Evolutionary conservation across 495 filamentous ascomycete genomes (phyloP).

Genomic region (Pseudomonodictys pantanalensis): DNA sequence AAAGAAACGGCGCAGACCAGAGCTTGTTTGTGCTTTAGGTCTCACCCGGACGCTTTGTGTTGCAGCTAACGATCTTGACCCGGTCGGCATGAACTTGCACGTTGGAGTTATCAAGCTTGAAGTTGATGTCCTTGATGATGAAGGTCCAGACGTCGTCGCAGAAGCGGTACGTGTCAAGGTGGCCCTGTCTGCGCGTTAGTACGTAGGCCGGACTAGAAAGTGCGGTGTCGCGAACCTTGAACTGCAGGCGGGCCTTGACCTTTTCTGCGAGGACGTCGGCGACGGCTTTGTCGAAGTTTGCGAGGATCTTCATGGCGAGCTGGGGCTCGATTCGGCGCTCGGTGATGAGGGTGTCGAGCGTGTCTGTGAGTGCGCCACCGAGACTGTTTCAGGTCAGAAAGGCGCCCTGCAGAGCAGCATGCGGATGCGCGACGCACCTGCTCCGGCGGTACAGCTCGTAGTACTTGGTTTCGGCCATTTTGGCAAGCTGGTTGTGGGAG

Average conservation of each 20-base stretch:
- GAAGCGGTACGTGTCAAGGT: conserved; percentile 98
- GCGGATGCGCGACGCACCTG: conserved; percentile 60
- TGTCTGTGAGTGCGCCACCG: conserved; percentile 87
- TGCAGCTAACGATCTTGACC: conserved; percentile 97
- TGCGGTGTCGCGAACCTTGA: conserved; percentile 68
- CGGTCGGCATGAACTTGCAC: conserved; percentile 50
- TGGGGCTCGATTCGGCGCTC: conserved; percentile 93
- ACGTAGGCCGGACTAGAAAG: neutral
- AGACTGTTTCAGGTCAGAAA: conserved; percentile 58
- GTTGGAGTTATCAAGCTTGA: conserved; percentile 83
- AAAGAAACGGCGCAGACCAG: neutral
- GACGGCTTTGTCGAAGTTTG: conserved; percentile 85
- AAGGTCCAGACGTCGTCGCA: conserved; percentile 99
- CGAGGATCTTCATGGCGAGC: conserved; percentile 95
- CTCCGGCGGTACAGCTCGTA: conserved; percentile 97
- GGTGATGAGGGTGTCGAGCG: conserved; percentile 92
- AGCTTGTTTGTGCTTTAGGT: conserved; percentile 16
- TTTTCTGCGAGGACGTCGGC: conserved; percentile 84
- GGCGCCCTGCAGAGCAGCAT: neutral
- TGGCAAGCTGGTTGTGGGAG: conserved; percentile 4
- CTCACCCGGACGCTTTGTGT: conserved; percentile 78
- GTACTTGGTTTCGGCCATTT: conserved; percentile 50
- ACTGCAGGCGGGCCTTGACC: conserved; percentile 84
- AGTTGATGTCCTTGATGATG: conserved; percentile 94
- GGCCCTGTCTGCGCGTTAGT: conserved; percentile 59